A percentile compares a stretch with the other conserved stretches of the same genome.
phyloP scores from a whole-genome alignment of 2,329 filamentous ascomycete species.

The Dichotomopilus funicola region DNA sequence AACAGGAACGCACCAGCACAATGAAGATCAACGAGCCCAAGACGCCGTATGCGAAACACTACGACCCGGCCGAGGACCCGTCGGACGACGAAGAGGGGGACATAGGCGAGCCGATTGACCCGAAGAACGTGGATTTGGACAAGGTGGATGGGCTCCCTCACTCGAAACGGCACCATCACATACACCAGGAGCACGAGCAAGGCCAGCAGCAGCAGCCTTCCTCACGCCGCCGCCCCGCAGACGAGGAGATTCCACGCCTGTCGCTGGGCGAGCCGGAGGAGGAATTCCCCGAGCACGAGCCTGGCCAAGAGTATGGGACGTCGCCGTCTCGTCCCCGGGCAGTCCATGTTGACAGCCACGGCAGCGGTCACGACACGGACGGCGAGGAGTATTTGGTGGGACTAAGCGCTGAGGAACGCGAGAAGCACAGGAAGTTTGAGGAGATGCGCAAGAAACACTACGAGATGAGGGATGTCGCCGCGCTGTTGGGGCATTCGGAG shows the following conservation, averaged over 20 bases:
- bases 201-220: conserved; percentile 16
- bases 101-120: conserved; percentile 46
- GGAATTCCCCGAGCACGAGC: conserved; percentile 45
- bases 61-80: conserved; percentile 83
- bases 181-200: conserved; percentile 1
- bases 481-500: conserved; percentile 72
- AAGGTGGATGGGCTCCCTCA: conserved; percentile 49
- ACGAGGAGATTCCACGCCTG: conserved; percentile 82
- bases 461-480: conserved; percentile 94
- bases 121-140: conserved; percentile 59
- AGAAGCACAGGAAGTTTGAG: conserved; percentile 91
- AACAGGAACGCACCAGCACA: conserved; percentile 88
- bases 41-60: conserved; percentile 89
- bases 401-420: conserved; percentile 64
- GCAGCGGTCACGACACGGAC: conserved; percentile 51
- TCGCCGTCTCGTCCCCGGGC: conserved; percentile 49
- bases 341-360: conserved; percentile 68
- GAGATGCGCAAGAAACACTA: conserved; percentile 92
- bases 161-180: background rate
- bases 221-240: conserved; percentile 31
- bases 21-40: conserved; percentile 99
- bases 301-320: conserved; percentile 23
- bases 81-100: conserved; percentile 67
- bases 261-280: conserved; percentile 91
- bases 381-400: conserved; percentile 49